Evolutionary conservation across 1,139 yeast genomes (phyloP).

Genomic region (Chernovozyma sophiae-reginae): DNA sequence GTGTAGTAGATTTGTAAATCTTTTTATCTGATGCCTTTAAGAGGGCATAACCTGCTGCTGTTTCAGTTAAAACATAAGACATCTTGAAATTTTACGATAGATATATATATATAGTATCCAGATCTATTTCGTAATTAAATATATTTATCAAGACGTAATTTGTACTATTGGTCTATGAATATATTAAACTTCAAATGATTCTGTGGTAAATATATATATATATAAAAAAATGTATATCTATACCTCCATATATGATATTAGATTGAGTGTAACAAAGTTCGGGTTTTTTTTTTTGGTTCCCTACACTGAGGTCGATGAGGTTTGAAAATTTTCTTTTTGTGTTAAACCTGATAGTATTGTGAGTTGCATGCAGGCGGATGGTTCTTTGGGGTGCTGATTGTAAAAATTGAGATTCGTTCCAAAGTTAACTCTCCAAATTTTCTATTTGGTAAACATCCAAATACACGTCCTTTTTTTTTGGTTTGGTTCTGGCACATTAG

Average conservation of each 20-base stretch:
- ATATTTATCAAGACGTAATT: too few species aligned
- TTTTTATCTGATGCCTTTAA: conserved; percentile 97
- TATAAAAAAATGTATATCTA: too few species aligned
- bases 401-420: too few species aligned
- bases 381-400: too few species aligned
- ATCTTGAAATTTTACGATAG: conserved; percentile 27
- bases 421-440: too few species aligned
- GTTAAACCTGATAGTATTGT: neutral
- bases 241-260: too few species aligned
- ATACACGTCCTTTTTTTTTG: neutral
- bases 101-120: neutral
- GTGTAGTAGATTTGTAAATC: conserved; percentile 77
- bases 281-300: neutral
- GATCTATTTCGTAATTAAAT: conserved; percentile 1
- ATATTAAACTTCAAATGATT: too few species aligned
- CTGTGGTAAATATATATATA: too few species aligned
- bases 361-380: conserved; percentile 3
- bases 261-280: too few species aligned
- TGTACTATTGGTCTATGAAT: too few species aligned
- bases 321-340: conserved; percentile 8
- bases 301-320: conserved; percentile 7
- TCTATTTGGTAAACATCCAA: too few species aligned
- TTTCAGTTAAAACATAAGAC: conserved; percentile 96
- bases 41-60: conserved; percentile 97
- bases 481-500: neutral